Evolutionary conservation across 2,329 filamentous ascomycete genomes (phyloP), one percentile per base, ranked within the genome.

Genomic region (Tolypocladium guangdongense): DNA sequence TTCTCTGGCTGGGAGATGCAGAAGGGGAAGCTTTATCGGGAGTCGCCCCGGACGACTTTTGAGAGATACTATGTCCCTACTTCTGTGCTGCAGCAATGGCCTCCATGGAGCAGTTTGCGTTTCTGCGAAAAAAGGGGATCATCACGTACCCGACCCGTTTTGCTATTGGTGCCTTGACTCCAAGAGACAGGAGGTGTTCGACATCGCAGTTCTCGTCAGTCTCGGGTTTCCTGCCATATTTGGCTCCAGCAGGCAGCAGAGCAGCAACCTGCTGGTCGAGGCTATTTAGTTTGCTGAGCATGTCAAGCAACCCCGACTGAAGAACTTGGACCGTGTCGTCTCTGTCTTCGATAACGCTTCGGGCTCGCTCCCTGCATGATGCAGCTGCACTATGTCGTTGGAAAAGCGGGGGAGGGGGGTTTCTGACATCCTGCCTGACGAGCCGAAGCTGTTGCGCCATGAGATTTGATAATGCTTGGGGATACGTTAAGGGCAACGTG

Each of bases 261-360:
- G 41, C 56, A 24, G 56, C 52, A 18, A 68, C 63, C 55, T 68
- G 60, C 20, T 59, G 53, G 52, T 66, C 59, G 1, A 68, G 57
- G 2, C 39, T 52, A 37, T 62, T 58, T 48, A 69, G 61, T 53
- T 65, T 64, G 41, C 59, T 53, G 7, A 69, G 57, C 22, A 69
- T 61, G 32, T 60, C 56, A 5, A 60, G 49, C 7, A 69, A 48
- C 22, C 59, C 58, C 27, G 58, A 52, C 30, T 58, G 54, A 6
- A 63, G 54, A 35, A 68, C 59, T 18, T 63, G 57, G n/a, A 66
- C 56, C 16, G 60, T 59, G 10, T 55, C 54, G 8, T 59, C 56
- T 2, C 62, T 58, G 18, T 57, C 55, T 43, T 66, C 61, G 24
- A 68, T 62, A 32, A 68, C 58, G 54, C 50, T 57, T 50, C 56